Percentiles rank a stretch among this genome's conserved stretches.
These are phyloP conservation scores for Hapsidospora chrysogenum DNA, from an alignment of 495 filamentous ascomycete species.

Conservation along the genomic window DNA sequence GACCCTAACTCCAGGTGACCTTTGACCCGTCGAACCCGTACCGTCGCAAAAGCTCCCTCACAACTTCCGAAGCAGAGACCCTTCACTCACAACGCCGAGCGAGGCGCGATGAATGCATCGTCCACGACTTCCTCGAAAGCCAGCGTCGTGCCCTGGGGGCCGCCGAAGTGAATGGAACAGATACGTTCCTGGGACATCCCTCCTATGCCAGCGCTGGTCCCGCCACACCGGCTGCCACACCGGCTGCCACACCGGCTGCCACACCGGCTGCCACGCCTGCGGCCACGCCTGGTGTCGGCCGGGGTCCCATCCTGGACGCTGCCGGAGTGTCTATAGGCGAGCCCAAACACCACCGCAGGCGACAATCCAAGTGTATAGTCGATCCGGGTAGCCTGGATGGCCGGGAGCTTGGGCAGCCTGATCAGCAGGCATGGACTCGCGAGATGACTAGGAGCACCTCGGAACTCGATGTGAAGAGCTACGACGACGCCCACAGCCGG, in stretches of 20 bases:
- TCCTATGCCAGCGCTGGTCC: too few relatives aligned
- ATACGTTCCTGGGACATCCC: too few relatives aligned
- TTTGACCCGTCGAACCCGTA: conserved; percentile 56
- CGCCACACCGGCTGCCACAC: conserved; percentile 1
- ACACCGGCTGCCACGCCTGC: conserved; percentile 4
- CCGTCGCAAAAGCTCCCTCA: conserved; percentile 74
- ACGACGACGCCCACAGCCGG: conserved; percentile 22
- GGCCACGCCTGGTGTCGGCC: too few relatives aligned
- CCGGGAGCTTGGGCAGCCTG: conserved; percentile 18
- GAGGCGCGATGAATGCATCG: conserved; percentile 52
- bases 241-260: too few relatives aligned
- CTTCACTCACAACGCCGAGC: conserved; percentile 23
- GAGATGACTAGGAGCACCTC: conserved; percentile 13
- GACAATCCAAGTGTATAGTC: too few relatives aligned
- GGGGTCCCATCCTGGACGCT: too few relatives aligned
- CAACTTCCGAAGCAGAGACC: conserved; percentile 33
- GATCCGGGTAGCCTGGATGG: conserved; percentile 12
- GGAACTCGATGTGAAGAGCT: conserved; percentile 11
- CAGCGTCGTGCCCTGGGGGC: conserved; percentile 14
- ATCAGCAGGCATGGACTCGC: conserved; percentile 26
- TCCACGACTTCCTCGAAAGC: conserved; percentile 62
- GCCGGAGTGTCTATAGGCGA: too few relatives aligned
- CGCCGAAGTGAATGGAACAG: too few relatives aligned
- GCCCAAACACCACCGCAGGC: too few relatives aligned
- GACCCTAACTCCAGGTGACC: conserved; percentile 63